Evolutionary conservation across 352 stramenopile species (phyloP), one percentile per base, ranked within the genome.

Genomic region (Phytopythium delawarense): DNA sequence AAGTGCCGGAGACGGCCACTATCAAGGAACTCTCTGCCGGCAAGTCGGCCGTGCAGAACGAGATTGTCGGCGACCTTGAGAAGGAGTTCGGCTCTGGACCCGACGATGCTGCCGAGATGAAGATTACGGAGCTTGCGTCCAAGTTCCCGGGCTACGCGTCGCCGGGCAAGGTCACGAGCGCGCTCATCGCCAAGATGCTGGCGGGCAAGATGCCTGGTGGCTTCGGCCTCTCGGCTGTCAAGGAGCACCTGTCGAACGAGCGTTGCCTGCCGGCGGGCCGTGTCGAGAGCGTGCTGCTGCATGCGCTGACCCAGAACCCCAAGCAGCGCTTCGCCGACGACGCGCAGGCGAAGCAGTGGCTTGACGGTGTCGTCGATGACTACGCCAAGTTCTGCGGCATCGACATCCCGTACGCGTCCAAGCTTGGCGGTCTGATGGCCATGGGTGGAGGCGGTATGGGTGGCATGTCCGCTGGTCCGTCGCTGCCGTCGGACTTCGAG

Each of bases 21-120:
- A 89, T 96, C 63, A 92, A 96, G 71, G 81, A 89, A 52, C 65
- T 96, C 4, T 67, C 79, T 42, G 85, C 79, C 18, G 88, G 87
- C 44, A 95, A 95, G 69, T 94, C 80, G 9, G 84, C 88, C 28
- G 69, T 96, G n/a, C 87, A 96, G 61, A 96, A 96, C 61, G 88
- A 96, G 70, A 81, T 96, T 28, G 77, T 93, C 35, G 87, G 87
- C 16, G 88, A 96, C 18, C 39, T 96, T 40, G 85, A 89, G 70
- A 88, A 83, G 64, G 88, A 96, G 70, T 96, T 96, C 34, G 87
- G 85, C 30, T 86, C 76, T n/a, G 74, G 65, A 13, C 74, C 77
- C 12, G 88, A 96, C 30, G 86, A 91, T 46, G 84, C 76, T 9
- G 83, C 82, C 32, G 87, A 96, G 44, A 78, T 85, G 59, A 92